phyloP scores from a whole-genome alignment of 306 rosid species.

The Lagenaria siceraria region DNA sequence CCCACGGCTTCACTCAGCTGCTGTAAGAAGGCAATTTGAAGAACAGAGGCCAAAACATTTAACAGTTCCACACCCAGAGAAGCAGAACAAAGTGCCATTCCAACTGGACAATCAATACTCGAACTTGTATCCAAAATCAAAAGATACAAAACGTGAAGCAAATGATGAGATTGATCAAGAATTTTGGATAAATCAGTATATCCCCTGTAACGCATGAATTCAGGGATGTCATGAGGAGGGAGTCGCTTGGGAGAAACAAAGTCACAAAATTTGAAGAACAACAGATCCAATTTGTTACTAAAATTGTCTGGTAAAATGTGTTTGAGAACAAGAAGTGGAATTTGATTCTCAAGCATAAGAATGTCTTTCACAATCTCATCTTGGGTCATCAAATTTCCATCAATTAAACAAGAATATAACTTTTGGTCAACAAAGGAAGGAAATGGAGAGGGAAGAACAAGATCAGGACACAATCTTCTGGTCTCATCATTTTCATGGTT shows the following conservation, averaged over 20 bases:
- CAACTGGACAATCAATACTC: background rate
- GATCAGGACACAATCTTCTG: background rate
- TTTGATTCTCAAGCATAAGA: conserved; percentile 6
- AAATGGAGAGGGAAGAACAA: background rate
- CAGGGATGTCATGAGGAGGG: background rate
- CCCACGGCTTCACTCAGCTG: background rate
- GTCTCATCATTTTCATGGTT: background rate
- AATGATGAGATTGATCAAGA: background rate
- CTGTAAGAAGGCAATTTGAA: background rate
- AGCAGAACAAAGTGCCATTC: background rate
- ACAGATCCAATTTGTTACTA: background rate
- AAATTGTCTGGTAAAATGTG: background rate
- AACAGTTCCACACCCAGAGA: background rate
- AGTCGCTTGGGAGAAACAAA: background rate
- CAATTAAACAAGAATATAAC: background rate
- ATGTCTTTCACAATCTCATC: background rate
- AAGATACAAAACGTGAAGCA: conserved; percentile 2
- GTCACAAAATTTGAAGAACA: background rate
- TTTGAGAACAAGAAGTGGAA: conserved; percentile 2
- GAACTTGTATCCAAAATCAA: background rate
- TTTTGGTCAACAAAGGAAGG: background rate
- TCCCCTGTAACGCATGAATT: background rate
- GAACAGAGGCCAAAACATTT: background rate
- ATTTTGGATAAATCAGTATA: background rate
- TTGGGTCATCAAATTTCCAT: background rate